phyloP scores from a whole-genome alignment of 345 rosid genomes.

The Ailanthus altissimus region DNA sequence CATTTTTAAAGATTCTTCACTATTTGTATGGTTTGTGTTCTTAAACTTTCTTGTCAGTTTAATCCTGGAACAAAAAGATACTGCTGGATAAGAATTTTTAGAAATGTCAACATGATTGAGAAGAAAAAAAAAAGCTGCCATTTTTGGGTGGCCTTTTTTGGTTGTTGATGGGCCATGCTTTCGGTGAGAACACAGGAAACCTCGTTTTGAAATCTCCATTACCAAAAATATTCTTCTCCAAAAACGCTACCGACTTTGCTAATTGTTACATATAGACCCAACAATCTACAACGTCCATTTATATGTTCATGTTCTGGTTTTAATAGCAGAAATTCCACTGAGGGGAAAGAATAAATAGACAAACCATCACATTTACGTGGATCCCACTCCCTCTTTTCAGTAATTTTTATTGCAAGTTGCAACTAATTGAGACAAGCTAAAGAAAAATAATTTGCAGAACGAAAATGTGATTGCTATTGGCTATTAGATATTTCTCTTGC shows the following conservation, averaged over 20 bases:
- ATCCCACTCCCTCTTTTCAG: background rate
- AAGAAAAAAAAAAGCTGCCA: constrained; percentile 1
- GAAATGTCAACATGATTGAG: background rate
- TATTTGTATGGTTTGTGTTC: background rate
- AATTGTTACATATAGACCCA: background rate
- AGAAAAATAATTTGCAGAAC: background rate
- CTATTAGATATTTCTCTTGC: background rate
- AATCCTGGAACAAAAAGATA: background rate
- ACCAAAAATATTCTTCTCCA: background rate
- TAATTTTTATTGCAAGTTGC: background rate
- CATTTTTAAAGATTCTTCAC: background rate
- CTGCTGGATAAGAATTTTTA: background rate
- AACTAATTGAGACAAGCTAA: background rate
- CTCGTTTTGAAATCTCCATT: background rate
- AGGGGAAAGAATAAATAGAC: background rate
- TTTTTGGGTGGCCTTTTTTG: background rate
- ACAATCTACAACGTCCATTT: background rate
- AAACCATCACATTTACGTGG: background rate
- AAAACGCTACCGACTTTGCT: background rate
- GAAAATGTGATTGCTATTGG: background rate
- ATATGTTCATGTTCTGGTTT: background rate
- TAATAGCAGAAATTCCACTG: background rate
- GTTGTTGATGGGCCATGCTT: constrained; percentile 2
- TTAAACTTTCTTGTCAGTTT: background rate
- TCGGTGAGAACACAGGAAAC: background rate